Evolutionary conservation across 768 basidiomycete genomes (phyloP), one percentile per base, ranked within the genome.

Genomic region (Brasilioporus rufonigricans): DNA sequence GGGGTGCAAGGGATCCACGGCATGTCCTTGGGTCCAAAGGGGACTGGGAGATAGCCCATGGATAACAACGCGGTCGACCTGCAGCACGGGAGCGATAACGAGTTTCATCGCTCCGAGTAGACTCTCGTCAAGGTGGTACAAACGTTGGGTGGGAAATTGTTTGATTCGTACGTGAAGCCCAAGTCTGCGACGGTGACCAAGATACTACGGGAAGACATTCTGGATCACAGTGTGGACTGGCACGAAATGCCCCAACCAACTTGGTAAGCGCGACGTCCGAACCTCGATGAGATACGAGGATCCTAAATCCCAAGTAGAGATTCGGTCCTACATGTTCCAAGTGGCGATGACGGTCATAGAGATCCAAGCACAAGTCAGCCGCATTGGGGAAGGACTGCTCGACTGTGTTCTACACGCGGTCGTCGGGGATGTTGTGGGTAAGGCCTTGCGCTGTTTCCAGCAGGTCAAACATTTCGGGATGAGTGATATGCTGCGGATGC

Each of bases 401-500:
- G 84, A 92, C 41, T 84, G 95, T n/a, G 85, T 86, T 26, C 75
- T 98, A 43, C 84, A 85, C 55, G 77, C 85, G 18, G 79, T 98
- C 16, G 88, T 95, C 14, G 87, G 92, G 56, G 87, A 89, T 55
- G 75, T 96, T 16, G 89, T 93, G 14, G 79, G 83, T 9, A 92
- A 94, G 63, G 89, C 94, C 0, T 76, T 98, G 52, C 80, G 77
- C 14, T 91, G 87, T 71, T 95, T 99, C 81, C 82, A 82, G 61
- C 87, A 94, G 71, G 85, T 98, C 40, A 88, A 87, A 64, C 81
- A 87, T 46, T 98, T 97, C 66, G 94, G 95, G 16, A 97, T 98
- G 87, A 97, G 97, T 29, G 97, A 96, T 9, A 98, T 98, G 97
- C 80, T 99, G 41, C 84, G 92, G 45, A 94, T 97, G 68, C 10